A percentile compares a stretch with the other conserved stretches of the same genome.
These are phyloP conservation scores for Penicillium egyptiacum DNA, from an alignment of 495 filamentous ascomycete species.

Conservation along the genomic window DNA sequence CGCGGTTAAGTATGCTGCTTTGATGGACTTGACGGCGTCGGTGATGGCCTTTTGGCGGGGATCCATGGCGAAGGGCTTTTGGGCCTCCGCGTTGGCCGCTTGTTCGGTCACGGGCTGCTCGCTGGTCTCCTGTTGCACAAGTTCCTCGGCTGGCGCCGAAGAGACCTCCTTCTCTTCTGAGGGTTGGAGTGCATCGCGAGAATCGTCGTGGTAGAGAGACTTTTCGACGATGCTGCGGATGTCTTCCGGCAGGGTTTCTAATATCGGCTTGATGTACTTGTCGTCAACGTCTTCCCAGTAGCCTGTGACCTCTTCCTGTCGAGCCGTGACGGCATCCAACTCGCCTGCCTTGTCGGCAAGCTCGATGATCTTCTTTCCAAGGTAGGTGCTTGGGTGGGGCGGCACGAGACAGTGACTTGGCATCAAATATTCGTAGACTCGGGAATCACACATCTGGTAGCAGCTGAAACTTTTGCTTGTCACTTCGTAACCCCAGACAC, in stretches of 20 bases:
- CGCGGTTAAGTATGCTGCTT: conserved; percentile 71
- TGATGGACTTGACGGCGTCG: conserved; percentile 69
- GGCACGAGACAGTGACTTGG: conserved; percentile 88
- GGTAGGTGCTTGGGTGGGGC: conserved; percentile 80
- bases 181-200: conserved; percentile 18
- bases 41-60: conserved; percentile 43
- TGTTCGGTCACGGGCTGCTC: conserved; percentile 14
- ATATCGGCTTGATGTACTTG: conserved; percentile 69
- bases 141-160: conserved; percentile 11
- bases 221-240: conserved; percentile 42
- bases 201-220: conserved; percentile 36
- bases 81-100: neutral
- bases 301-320: conserved; percentile 72
- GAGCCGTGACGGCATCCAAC: conserved; percentile 60
- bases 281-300: conserved; percentile 84
- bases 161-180: conserved; percentile 11
- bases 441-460: conserved; percentile 88
- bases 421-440: conserved; percentile 95
- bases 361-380: conserved; percentile 76
- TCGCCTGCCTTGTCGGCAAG: conserved; percentile 69
- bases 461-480: conserved; percentile 85
- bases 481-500: conserved; percentile 86
- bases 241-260: conserved; percentile 55
- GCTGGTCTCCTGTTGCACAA: conserved; percentile 12
- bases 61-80: conserved; percentile 25